Evolutionary conservation across 1,284 basidiomycete genomes (phyloP), one percentile per base, ranked within the genome.

Genomic region (Phlebopus sp.): DNA sequence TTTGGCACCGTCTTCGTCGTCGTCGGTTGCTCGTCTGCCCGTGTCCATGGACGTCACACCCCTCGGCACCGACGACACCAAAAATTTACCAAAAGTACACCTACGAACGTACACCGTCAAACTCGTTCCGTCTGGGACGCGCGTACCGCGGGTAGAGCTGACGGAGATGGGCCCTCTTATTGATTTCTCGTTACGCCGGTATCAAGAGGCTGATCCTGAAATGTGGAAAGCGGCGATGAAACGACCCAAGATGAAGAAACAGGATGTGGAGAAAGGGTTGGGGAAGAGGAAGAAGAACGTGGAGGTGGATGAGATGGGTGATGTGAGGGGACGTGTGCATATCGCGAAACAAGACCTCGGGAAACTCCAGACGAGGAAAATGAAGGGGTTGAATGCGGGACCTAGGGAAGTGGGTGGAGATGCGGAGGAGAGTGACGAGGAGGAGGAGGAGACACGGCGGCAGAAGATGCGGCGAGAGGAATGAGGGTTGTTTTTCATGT

Each of bases 261-360:
- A 78, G 56, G 89, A 92, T 39, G 71, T 92, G 40, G 91, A 92
- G 72, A 86, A 79, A 65, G 92, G 92, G 0, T 65, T 92, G n/a
- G 92, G 90, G 34, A 92, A 91, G 78, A 94, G 92, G 79, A 82
- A 81, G 70, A 94, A 92, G 81, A 97, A 97, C 68, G 69, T 95
- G 67, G 93, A 97, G 74, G 92, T 94, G 55, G 96, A 99, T 73
- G 92, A 93, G 69, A 97, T 98, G 96, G 96, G 96, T 49, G 93
- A 99, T 69, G 71, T 95, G 70, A 81, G 96, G 55, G 96, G 95
- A 40, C 77, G 85, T 51, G 81, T 99, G 44, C 96, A 98, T 69
- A 69, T 99, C 40, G 91, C 76, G 49, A 90, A 84, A 68, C 96
- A 99, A 75, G 92, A 99, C 69, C 69, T 99, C 57, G 70, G 65